These are phyloP conservation scores for Ceriops tagal DNA, from an alignment of 345 rosid genomes.

Conservation along the genomic window DNA sequence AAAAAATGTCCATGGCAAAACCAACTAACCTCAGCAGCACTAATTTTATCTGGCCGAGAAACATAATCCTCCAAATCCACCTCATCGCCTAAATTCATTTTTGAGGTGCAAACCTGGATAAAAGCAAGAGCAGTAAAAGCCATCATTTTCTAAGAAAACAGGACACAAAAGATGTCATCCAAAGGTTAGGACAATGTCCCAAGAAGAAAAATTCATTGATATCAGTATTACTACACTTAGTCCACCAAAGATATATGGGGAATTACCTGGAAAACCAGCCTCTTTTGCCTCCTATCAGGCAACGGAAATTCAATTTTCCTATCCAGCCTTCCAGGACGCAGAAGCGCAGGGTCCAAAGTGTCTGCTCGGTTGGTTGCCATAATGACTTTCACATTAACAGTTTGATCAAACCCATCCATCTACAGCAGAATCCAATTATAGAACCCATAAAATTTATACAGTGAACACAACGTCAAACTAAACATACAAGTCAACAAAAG, in stretches of 20 bases:
- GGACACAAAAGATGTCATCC: not conserved
- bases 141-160: not conserved
- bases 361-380: slow-evolving; percentile 98
- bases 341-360: slow-evolving; percentile 96
- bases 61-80: slow-evolving; percentile 99
- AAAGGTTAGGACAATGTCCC: not conserved
- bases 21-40: slow-evolving; percentile 95
- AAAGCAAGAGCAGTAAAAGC: not conserved
- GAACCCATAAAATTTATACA: not conserved
- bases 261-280: slow-evolving; percentile 93
- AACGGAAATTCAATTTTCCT: slow-evolving; percentile 91
- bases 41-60: slow-evolving; percentile 96
- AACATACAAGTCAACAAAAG: not conserved
- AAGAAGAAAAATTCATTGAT: not conserved
- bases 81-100: slow-evolving; percentile 96
- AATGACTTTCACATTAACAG: slow-evolving; percentile 93
- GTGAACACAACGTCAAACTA: not conserved
- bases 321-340: slow-evolving; percentile 97
- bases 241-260: not conserved
- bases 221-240: not conserved
- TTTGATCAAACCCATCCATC: slow-evolving; percentile 98
- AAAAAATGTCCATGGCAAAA: slow-evolving; percentile 10
- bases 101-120: slow-evolving; percentile 91
- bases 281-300: slow-evolving; percentile 97
- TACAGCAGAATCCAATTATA: slow-evolving; percentile 9